Conservation (phyloP, 371 early-diverging fungal species). For the Zopfochytrium polystomum region DNA sequence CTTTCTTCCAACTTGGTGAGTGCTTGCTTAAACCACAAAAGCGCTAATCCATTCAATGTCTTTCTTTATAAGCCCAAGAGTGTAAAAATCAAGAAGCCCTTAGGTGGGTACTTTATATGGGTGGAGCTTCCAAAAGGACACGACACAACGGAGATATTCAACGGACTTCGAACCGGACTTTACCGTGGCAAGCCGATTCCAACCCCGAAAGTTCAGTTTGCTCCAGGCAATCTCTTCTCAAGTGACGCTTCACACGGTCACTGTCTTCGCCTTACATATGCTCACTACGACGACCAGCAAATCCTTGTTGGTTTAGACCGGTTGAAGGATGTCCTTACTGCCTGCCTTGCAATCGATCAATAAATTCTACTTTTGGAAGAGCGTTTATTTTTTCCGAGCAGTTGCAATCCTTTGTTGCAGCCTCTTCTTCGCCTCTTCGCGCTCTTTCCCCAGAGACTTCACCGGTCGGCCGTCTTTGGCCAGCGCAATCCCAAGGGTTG, state of each 20-base stretch:
- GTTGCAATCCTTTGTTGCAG: no score
- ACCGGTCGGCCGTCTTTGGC: no score
- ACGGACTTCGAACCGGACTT: conserved; percentile 5
- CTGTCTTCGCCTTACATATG: conserved; percentile 31
- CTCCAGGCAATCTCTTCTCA: conserved; percentile 37
- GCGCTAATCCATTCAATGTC: not conserved
- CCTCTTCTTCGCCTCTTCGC: no score
- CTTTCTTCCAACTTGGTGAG: conserved; percentile 18
- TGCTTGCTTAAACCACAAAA: not conserved
- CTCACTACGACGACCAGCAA: conserved; percentile 25
- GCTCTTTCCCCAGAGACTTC: no score
- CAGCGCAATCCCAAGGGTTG: no score
- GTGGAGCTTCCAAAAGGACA: conserved; percentile 18
- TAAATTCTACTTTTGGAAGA: no score
- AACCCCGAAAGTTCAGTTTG: conserved; percentile 25
- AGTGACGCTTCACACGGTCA: conserved; percentile 16
- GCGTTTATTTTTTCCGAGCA: no score
- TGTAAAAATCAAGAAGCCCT: conserved; percentile 20
- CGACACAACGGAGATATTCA: conserved; percentile 27
- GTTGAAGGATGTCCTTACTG: no score
- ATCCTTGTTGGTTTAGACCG: conserved; percentile 23
- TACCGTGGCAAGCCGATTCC: conserved; percentile 21
- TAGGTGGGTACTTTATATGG: conserved; percentile 42
- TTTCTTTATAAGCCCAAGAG: conserved; percentile 8
- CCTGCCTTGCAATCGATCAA: no score